Base-by-base conservation (phyloP, 129 eudicot species). In the Kitagawia praeruptora region DNA sequence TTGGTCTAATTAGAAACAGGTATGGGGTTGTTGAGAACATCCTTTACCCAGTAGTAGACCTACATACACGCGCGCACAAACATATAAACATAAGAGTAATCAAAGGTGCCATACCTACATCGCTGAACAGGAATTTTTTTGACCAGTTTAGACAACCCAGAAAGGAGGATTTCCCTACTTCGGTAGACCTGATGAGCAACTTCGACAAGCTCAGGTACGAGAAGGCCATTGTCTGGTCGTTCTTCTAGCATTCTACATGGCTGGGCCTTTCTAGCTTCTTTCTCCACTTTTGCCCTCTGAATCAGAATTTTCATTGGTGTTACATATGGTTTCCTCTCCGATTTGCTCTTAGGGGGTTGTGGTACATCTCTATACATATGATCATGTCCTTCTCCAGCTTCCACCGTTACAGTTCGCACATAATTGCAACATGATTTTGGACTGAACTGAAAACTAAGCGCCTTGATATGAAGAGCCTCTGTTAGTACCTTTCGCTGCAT, bases 271-370 rank as follows among this genome's bases (percentile, higher is more conserved):
- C 89, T 78, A 63, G 87, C 87, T 74, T 89, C 87, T 78, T 69
- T 85, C 75, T 89, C 91, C 83, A 87, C 70, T 77, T 87, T 89
- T 23, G 93, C 91, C 79, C 91, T 85, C 54, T 61, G 84, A 77
- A 89, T 84, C 75, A 89, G 83, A 63, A 82, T 7, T 82, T 83
- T 87, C 93, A 89, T 87, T n/a, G 93, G 93, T 2, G 93, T 89
- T 37, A 83, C 87, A 80, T 87, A 89, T 2, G 93, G 93, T 81
- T 89, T 89, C 76, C 93, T 83, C 85, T 89, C 93, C 6, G 88
- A 85, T 66, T 89, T 89, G 69, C 82, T 83, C 79, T 64, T 78
- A 7, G 79, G 84, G 11, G 89, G 86, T 81, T 56, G 81, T 9
- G 89, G 91, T 75, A 89, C 54, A 76, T 89, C 93, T 23, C 79